A percentile compares a stretch with the other conserved stretches of the same genome.
These are phyloP conservation scores for Lanmaoa pseudosensibilis DNA, from an alignment of 768 basidiomycete species.

Conservation along the genomic window DNA sequence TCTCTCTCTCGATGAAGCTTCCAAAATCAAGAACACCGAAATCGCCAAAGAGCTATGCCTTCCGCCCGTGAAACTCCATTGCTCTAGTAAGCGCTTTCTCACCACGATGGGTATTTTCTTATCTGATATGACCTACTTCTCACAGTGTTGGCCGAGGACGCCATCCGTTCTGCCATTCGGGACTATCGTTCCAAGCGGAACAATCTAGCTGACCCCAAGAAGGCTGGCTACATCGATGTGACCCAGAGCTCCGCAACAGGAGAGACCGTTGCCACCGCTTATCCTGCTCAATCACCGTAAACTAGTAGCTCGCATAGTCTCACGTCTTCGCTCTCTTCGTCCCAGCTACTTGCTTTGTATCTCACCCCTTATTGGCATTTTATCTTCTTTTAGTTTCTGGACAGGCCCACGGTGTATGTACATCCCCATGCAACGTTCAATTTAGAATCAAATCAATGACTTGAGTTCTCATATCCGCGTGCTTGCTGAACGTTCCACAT, in stretches of 20 bases:
- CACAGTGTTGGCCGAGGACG: conserved; percentile 94
- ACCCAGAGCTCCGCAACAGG: conserved; percentile 55
- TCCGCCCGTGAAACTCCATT: conserved; percentile 95
- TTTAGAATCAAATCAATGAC: conserved; percentile 4
- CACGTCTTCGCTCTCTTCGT: not conserved
- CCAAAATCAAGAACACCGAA: conserved; percentile 97
- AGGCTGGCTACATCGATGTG: conserved; percentile 70
- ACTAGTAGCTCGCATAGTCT: not conserved
- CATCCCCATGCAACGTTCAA: conserved; percentile 6
- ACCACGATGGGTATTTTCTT: conserved; percentile 9
- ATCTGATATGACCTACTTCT: conserved; percentile 25
- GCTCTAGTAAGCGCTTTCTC: conserved; percentile 69
- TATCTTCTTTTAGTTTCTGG: conserved; percentile 20
- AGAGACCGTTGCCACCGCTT: conserved; percentile 53
- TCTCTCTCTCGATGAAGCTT: conserved; percentile 89
- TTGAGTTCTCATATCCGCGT: not conserved
- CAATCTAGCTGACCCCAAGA: conserved; percentile 48
- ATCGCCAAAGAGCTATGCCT: conserved; percentile 96
- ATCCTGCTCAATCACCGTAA: conserved; percentile 40
- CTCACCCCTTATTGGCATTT: conserved; percentile 13
- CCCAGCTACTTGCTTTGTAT: not conserved
- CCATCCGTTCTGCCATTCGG: conserved; percentile 96
- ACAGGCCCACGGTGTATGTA: conserved; percentile 12
- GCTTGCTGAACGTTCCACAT: not conserved
- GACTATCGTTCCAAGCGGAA: conserved; percentile 88